phyloP scores from a whole-genome alignment of 768 basidiomycete species.

The Lentinula lateritia region DNA sequence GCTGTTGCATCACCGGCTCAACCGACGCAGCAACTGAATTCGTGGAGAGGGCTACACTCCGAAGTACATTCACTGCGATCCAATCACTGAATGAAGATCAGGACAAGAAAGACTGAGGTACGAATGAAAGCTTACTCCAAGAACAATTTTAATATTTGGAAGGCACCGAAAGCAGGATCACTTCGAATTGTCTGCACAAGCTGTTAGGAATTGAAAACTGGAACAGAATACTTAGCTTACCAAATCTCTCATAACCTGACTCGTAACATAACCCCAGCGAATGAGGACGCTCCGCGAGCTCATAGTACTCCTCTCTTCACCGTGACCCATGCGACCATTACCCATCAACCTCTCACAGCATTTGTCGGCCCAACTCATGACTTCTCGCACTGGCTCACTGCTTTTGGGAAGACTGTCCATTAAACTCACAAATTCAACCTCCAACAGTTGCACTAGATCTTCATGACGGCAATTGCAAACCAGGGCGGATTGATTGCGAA shows the following conservation, averaged over 20 bases:
- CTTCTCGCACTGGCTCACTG: conserved; percentile 75
- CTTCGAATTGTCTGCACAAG: conserved; percentile 74
- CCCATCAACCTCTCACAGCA: conserved; percentile 84
- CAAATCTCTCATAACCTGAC: conserved; percentile 88
- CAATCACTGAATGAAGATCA: conserved; percentile 57
- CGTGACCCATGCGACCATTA: conserved; percentile 47
- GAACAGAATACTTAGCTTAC: conserved; percentile 36
- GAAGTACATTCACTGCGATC: conserved; percentile 85
- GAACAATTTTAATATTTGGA: conserved; percentile 89
- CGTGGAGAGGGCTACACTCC: conserved; percentile 82
- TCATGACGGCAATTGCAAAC: conserved; percentile 93
- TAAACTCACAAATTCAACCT: conserved; percentile 78
- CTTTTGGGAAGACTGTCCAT: conserved; percentile 69
- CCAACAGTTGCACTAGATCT: conserved; percentile 78
- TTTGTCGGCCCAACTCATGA: conserved; percentile 90
- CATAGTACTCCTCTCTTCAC: conserved; percentile 71
- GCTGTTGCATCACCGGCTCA: conserved; percentile 87
- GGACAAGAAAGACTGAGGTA: conserved; percentile 1
- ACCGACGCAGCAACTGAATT: conserved; percentile 91
- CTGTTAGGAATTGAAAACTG: background rate
- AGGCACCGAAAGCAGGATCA: conserved; percentile 88
- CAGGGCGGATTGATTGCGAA: conserved; percentile 87
- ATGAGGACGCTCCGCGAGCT: conserved; percentile 85
- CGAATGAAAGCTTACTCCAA: conserved; percentile 58
- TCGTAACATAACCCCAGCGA: conserved; percentile 90